These are phyloP conservation scores for Drosera spatulata DNA, from an alignment of 179 eudicot genomes.

Conservation along the genomic window DNA sequence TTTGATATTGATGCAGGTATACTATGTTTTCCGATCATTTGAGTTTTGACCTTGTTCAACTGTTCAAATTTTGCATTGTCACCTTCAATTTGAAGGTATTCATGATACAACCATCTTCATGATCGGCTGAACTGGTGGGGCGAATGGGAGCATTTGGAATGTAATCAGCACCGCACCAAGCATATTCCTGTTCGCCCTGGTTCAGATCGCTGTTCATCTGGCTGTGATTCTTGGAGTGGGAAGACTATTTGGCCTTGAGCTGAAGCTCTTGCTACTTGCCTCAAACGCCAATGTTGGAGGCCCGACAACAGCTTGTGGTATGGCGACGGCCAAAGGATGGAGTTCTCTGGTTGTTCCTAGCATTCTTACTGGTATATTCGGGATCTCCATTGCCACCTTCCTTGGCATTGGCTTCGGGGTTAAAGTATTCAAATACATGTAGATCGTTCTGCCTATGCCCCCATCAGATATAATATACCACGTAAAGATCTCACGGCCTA, in stretches of 20 bases:
- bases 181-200: constrained; percentile 55
- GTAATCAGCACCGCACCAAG: constrained; percentile 64
- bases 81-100: too few relatives aligned
- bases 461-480: too few relatives aligned
- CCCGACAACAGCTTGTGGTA: constrained; percentile 66
- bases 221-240: constrained; percentile 49
- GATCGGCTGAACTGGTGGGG: too few relatives aligned
- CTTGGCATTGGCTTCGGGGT: constrained; percentile 49
- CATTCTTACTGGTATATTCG: constrained; percentile 63
- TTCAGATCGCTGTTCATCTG: constrained; percentile 61
- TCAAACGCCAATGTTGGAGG: constrained; percentile 82
- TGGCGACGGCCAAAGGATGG: constrained; percentile 88
- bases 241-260: constrained; percentile 39
- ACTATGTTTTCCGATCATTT: too few relatives aligned
- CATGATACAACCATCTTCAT: background rate
- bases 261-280: constrained; percentile 48
- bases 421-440: constrained; percentile 49
- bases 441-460: background rate
- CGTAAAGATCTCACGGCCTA: too few relatives aligned
- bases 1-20: constrained; percentile 79
- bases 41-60: too few relatives aligned
- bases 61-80: too few relatives aligned
- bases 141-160: constrained; percentile 61
- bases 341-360: constrained; percentile 49
- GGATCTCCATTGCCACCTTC: constrained; percentile 61